These are phyloP conservation scores for Leptomonas pyrrhocoris DNA, from an alignment of 208 protist genomes.

Conservation along the genomic window DNA sequence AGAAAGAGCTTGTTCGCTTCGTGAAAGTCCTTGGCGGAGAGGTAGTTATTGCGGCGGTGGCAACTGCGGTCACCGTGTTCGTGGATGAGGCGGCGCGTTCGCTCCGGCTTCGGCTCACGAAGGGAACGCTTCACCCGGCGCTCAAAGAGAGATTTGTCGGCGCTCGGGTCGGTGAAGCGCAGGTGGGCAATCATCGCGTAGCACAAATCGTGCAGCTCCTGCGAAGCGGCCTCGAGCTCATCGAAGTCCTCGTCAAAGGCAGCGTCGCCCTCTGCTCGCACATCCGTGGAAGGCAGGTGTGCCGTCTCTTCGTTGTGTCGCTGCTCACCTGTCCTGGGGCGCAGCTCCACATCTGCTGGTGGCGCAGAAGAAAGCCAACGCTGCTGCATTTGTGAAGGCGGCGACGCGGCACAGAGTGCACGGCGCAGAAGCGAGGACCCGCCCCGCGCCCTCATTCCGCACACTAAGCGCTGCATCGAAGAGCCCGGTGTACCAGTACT, in stretches of 20 bases:
- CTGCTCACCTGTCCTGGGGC: neutral
- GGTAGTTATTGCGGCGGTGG: constrained; percentile 64
- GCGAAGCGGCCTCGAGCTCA: constrained; percentile 88
- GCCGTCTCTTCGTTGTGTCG: neutral
- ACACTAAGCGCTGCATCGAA: constrained; percentile 11
- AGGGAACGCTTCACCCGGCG: constrained; percentile 65
- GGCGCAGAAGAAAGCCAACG: constrained; percentile 5
- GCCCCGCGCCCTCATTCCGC: neutral
- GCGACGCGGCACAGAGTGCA: neutral
- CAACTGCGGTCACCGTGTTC: constrained; percentile 51
- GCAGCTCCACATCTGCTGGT: constrained; percentile 5
- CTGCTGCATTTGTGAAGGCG: neutral
- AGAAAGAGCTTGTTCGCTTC: constrained; percentile 72
- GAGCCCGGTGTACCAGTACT: neutral
- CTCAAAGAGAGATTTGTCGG: constrained; percentile 64
- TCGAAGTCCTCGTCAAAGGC: constrained; percentile 76
- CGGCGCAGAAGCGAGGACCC: neutral
- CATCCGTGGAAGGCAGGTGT: constrained; percentile 10
- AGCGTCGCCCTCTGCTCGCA: constrained; percentile 20
- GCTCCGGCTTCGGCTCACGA: constrained; percentile 80
- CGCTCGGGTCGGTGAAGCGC: constrained; percentile 66
- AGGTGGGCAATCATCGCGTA: constrained; percentile 84
- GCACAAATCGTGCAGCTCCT: constrained; percentile 90
- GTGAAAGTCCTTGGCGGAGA: constrained; percentile 55
- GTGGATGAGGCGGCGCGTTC: constrained; percentile 72